Percentiles rank a stretch among this genome's conserved stretches.
These are phyloP conservation scores for Leptographium wingfieldii DNA, from an alignment of 2,329 filamentous ascomycete genomes.

Conservation along the genomic window DNA sequence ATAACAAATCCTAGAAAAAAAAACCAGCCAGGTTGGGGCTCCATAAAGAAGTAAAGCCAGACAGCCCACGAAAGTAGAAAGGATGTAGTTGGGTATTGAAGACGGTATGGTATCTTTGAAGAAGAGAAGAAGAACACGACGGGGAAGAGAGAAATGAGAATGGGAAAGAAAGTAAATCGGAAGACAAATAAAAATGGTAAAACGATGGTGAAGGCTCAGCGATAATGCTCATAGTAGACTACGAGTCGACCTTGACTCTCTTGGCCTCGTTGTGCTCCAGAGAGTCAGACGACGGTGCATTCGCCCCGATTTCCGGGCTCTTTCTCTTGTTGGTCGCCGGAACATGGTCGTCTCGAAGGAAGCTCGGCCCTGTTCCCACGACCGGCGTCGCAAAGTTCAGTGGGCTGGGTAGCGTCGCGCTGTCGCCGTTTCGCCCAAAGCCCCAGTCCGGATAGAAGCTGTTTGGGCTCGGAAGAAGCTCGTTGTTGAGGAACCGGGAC, in stretches of 20 bases:
- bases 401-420: slow-evolving; percentile 82
- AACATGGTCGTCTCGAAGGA: slow-evolving; percentile 41
- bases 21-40: background rate
- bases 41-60: background rate
- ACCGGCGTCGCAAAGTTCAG: slow-evolving; percentile 83
- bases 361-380: slow-evolving; percentile 48
- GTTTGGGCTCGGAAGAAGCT: slow-evolving; percentile 79
- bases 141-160: too few species aligned
- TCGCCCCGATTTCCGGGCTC: slow-evolving; percentile 37
- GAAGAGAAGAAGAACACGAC: background rate
- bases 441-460: slow-evolving; percentile 91
- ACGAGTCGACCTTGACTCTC: slow-evolving; percentile 38
- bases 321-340: slow-evolving; percentile 36
- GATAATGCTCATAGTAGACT: background rate
- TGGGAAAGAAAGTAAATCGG: too few species aligned
- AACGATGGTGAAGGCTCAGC: background rate
- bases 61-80: background rate
- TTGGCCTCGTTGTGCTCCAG: slow-evolving; percentile 36
- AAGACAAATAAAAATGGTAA: background rate
- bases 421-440: slow-evolving; percentile 53
- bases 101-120: background rate
- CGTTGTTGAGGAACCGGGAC: slow-evolving; percentile 77
- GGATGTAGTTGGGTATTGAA: background rate
- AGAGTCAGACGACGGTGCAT: slow-evolving; percentile 26
- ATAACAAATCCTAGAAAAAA: background rate